These are phyloP conservation scores for Hemerocallis citrina DNA, from an alignment of 106 monocot species.

Conservation along the genomic window DNA sequence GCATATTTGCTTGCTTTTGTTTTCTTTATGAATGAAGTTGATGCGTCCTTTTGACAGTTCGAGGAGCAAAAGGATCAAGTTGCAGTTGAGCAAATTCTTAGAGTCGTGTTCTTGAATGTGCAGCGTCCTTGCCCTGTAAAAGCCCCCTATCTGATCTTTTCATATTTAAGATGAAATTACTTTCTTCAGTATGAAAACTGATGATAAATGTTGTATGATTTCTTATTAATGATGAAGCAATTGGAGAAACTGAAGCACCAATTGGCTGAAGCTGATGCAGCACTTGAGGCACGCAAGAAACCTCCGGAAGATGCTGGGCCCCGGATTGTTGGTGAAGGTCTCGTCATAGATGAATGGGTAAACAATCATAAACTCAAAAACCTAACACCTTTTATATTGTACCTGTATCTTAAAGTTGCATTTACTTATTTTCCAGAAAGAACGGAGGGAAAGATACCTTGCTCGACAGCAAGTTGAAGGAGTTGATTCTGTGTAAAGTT, in stretches of 20 bases:
- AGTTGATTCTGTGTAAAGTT: constrained; percentile 22
- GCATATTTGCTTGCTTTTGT: no score
- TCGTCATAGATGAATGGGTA: constrained; percentile 81
- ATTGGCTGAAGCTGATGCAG: constrained; percentile 61
- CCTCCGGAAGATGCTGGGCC: constrained; percentile 56
- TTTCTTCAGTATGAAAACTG: background rate
- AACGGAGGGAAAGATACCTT: constrained; percentile 42
- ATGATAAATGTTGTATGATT: background rate
- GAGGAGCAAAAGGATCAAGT: constrained; percentile 66
- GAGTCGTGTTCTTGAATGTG: constrained; percentile 38
- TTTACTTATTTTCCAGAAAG: constrained; percentile 21
- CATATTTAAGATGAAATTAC: background rate
- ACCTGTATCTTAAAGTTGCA: background rate
- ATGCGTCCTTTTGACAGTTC: constrained; percentile 27
- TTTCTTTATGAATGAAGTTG: no score
- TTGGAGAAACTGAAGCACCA: constrained; percentile 58
- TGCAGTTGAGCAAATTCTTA: constrained; percentile 53
- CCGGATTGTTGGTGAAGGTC: constrained; percentile 55
- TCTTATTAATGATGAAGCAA: constrained; percentile 24
- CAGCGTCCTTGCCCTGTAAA: constrained; percentile 44
- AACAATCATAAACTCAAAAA: background rate
- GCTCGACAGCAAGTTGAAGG: constrained; percentile 34
- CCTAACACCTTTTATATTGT: background rate
- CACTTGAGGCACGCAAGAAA: constrained; percentile 60
- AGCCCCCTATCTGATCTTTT: background rate